Percentiles rank a stretch among this genome's conserved stretches.
phyloP scores from a whole-genome alignment of 768 basidiomycete species.

The Albatrellus ellisii region DNA sequence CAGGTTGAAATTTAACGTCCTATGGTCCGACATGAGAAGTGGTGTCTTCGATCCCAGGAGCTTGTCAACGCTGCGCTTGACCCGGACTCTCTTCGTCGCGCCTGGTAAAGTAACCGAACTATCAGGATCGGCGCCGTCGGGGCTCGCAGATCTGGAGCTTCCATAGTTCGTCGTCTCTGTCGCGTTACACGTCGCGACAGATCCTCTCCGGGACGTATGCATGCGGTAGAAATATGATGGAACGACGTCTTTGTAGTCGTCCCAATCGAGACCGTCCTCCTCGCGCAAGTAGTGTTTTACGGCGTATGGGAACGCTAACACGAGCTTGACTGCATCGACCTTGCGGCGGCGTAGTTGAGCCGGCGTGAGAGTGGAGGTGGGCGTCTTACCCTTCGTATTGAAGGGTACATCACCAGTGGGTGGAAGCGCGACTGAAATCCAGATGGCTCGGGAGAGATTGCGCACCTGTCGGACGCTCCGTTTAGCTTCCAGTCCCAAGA shows the following conservation, averaged over 20 bases:
- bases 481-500: not conserved
- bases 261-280: conserved; percentile 61
- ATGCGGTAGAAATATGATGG: conserved; percentile 42
- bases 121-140: conserved; percentile 4
- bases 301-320: conserved; percentile 59
- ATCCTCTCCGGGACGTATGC: conserved; percentile 19
- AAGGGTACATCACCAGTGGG: conserved; percentile 29
- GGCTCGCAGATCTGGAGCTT: conserved; percentile 5
- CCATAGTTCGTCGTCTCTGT: conserved; percentile 12
- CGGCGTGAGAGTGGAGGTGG: conserved; percentile 30
- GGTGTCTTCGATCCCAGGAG: conserved; percentile 40
- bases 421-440: conserved; percentile 67
- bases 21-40: conserved; percentile 41
- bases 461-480: conserved; percentile 31
- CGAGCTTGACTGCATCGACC: conserved; percentile 53
- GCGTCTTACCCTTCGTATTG: conserved; percentile 35
- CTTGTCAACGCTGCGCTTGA: conserved; percentile 57
- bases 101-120: conserved; percentile 4
- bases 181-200: conserved; percentile 27
- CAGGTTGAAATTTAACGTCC: conserved; percentile 46
- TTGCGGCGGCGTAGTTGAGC: conserved; percentile 52
- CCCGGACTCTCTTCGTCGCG: conserved; percentile 46
- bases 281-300: conserved; percentile 75
- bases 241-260: conserved; percentile 55
- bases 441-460: conserved; percentile 64